Conservation (phyloP, 2,329 filamentous ascomycete genomes). For the Ampelomyces quisqualis region DNA sequence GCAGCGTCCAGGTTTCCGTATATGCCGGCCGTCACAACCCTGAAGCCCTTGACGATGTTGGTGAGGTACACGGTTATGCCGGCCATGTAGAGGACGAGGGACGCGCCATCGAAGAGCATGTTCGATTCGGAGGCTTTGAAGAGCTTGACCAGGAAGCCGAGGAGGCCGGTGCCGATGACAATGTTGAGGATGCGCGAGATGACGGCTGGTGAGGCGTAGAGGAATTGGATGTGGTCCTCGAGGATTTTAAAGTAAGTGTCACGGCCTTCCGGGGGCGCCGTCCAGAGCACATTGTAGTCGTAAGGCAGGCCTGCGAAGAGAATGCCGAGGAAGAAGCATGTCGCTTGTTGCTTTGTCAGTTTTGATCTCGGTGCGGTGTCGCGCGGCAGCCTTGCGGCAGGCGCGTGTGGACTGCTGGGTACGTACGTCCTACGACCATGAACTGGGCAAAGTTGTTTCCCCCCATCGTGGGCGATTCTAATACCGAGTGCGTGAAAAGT, state of each 20-base stretch:
- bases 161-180: conserved; percentile 80
- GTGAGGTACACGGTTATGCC: conserved; percentile 90
- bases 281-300: conserved; percentile 87
- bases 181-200: conserved; percentile 94
- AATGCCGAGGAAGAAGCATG: conserved; percentile 97
- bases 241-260: conserved; percentile 77
- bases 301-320: conserved; percentile 96
- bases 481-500: neutral
- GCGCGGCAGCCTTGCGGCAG: neutral
- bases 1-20: conserved; percentile 55
- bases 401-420: neutral
- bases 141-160: conserved; percentile 89
- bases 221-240: conserved; percentile 84
- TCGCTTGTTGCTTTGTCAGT: conserved; percentile 47
- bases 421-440: conserved; percentile 91
- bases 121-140: conserved; percentile 93
- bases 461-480: conserved; percentile 28
- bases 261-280: conserved; percentile 60
- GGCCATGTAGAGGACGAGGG: conserved; percentile 73
- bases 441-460: conserved; percentile 82
- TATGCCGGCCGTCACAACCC: conserved; percentile 73
- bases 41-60: conserved; percentile 93
- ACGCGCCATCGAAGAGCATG: conserved; percentile 85
- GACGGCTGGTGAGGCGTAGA: conserved; percentile 87
- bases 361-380: conserved; percentile 2